These are phyloP conservation scores for Spergularia marina DNA, from an alignment of 148 eudicot genomes.

Conservation along the genomic window DNA sequence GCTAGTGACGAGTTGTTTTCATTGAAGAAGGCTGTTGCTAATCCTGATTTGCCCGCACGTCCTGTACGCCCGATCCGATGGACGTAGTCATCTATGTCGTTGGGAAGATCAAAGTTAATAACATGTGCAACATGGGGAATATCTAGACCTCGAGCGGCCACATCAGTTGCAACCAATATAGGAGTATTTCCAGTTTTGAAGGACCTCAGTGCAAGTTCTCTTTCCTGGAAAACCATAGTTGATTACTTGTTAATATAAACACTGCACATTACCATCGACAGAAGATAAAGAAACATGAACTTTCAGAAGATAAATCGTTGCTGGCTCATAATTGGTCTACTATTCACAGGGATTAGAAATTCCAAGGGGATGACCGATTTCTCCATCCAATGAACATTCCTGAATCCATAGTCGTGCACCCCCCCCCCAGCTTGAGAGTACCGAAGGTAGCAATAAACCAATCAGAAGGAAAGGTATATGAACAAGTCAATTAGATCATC, in stretches of 20 bases:
- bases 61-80: slow-evolving; percentile 93
- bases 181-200: slow-evolving; percentile 81
- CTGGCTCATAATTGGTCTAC: too few relatives aligned
- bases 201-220: slow-evolving; percentile 74
- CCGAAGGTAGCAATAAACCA: neutral
- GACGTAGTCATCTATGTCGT: slow-evolving; percentile 81
- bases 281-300: too few relatives aligned
- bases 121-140: slow-evolving; percentile 89
- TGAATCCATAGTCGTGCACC: too few relatives aligned
- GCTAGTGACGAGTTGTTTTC: slow-evolving; percentile 66
- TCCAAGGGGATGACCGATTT: too few relatives aligned
- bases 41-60: slow-evolving; percentile 83
- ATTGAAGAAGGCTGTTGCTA: slow-evolving; percentile 87
- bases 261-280: too few relatives aligned
- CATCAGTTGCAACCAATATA: slow-evolving; percentile 85
- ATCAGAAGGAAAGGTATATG: too few relatives aligned
- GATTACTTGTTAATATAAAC: neutral
- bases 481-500: too few relatives aligned
- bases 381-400: too few relatives aligned
- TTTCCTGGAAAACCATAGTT: slow-evolving; percentile 48
- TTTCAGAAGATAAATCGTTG: too few relatives aligned
- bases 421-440: neutral
- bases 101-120: slow-evolving; percentile 82
- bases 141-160: slow-evolving; percentile 89
- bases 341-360: too few relatives aligned